Evolutionary conservation across 805 yeast genomes (phyloP), one percentile per base, ranked within the genome.

Genomic region (Teunomyces cretensis): DNA sequence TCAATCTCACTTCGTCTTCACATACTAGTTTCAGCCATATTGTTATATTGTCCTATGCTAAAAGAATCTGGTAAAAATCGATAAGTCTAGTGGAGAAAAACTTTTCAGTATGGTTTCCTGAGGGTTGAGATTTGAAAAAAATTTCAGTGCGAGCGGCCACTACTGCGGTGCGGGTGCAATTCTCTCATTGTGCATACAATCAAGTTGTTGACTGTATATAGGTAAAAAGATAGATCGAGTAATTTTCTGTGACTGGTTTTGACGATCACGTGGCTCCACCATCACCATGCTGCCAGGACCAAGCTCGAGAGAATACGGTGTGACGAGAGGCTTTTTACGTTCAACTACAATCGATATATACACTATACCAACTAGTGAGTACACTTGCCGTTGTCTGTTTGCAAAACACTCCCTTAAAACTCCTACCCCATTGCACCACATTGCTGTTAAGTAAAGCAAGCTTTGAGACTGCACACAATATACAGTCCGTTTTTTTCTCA

Each of bases 11-110:
- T 19, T 42, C 33, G 26, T n/a, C 17, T 24, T 44, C 59, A 64
- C 68, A 61, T 63, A 64, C 68, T 53, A 60, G 68, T 60, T 49
- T 65, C 70, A 61, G 68, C 61, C 70, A 65, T 65, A 50, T 56
- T 65, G 55, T 35, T 35, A 45, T 35, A 35, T 35, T 49, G 42
- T 46, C 43, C 36, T 50, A 28, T 39, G 43, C 44, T 40, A 35
- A 38, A 33, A 42, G 40, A 42, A 33, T 35, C 39, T 35, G 42
- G 41, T 39, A 46, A 46, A 39, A 46, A 43, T 43, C 43, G 45
- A 33, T 44, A 43, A 43, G 31, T 30, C 41, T 44, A 32, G 31
- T 42, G 32, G 46, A 44, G 45, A 44, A 47, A 49, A 50, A 51
- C 36, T 43, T 48, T 51, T 50, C 45, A 45, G 39, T 40, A 35